These are phyloP conservation scores for Colletotrichum falcatum DNA, from an alignment of 2,329 filamentous ascomycete genomes.

Conservation along the genomic window DNA sequence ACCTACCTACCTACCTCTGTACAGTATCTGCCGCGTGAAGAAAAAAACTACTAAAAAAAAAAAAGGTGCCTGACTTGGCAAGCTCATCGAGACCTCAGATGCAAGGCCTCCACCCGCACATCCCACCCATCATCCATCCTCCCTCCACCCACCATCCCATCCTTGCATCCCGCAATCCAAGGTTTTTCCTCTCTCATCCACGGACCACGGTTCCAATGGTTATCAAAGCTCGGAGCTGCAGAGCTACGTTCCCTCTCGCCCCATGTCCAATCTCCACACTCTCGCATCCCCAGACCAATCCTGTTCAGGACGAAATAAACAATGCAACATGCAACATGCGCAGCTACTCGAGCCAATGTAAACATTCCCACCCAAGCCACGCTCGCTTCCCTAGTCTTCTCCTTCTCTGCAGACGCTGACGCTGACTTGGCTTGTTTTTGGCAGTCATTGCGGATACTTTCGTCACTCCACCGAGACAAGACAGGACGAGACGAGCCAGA, in stretches of 20 bases:
- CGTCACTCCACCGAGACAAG: background rate
- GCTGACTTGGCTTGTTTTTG: background rate
- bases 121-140: background rate
- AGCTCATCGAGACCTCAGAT: conserved; percentile 29
- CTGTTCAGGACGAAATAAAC: conserved; percentile 38
- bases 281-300: conserved; percentile 13
- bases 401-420: background rate
- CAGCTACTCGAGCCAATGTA: conserved; percentile 36
- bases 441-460: background rate
- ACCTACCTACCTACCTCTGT: too few species aligned
- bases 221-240: conserved; percentile 27
- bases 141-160: too few species aligned
- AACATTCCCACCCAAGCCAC: conserved; percentile 35
- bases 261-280: conserved; percentile 12
- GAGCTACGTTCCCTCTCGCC: background rate
- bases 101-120: conserved; percentile 28
- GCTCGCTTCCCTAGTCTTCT: conserved; percentile 10
- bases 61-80: conserved; percentile 23
- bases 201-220: too few species aligned
- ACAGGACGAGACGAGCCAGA: too few species aligned
- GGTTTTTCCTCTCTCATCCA: too few species aligned
- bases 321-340: conserved; percentile 33
- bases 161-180: too few species aligned
- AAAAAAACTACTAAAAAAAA: too few species aligned
- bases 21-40: conserved; percentile 4